phyloP scores from a whole-genome alignment of 1,139 yeast species.

The Taiozyma sp. region DNA sequence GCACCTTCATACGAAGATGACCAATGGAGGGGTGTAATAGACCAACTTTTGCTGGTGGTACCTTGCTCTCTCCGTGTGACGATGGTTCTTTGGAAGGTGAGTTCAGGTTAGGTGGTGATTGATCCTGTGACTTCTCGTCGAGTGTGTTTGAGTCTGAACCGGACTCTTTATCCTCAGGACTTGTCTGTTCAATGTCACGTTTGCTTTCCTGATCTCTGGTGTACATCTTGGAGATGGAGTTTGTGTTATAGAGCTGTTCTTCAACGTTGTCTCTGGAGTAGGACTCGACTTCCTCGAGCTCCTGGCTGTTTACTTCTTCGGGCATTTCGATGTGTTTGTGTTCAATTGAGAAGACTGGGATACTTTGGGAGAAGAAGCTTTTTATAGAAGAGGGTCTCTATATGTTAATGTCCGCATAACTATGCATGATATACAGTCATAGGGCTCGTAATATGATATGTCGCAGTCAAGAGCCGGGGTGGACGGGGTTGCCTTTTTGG shows the following conservation, averaged over 20 bases:
- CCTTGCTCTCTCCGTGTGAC: background rate
- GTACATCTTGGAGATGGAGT: background rate
- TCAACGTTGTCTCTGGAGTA: background rate
- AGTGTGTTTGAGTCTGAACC: background rate
- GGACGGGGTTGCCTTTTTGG: background rate
- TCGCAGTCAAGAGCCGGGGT: too few species aligned
- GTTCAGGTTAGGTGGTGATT: background rate
- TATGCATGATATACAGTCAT: too few species aligned
- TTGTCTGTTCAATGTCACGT: background rate
- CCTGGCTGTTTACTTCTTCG: background rate
- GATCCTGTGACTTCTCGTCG: background rate
- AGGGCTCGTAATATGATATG: too few species aligned
- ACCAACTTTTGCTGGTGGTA: conserved; percentile 13
- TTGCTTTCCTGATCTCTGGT: background rate
- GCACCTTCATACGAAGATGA: conserved; percentile 10
- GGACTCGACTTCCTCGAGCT: background rate
- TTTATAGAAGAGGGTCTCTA: too few species aligned
- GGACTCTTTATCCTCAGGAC: background rate
- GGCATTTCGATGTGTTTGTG: background rate
- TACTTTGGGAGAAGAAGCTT: too few species aligned
- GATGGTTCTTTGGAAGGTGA: background rate
- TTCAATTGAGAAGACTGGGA: too few species aligned
- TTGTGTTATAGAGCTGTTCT: background rate
- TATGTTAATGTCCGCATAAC: too few species aligned
- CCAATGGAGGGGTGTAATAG: conserved; percentile 11